A percentile compares a stretch with the other conserved stretches of the same genome.
Evolutionary conservation across 2,329 filamentous ascomycete species (phyloP).

Genomic region (Claviceps purpurea): DNA sequence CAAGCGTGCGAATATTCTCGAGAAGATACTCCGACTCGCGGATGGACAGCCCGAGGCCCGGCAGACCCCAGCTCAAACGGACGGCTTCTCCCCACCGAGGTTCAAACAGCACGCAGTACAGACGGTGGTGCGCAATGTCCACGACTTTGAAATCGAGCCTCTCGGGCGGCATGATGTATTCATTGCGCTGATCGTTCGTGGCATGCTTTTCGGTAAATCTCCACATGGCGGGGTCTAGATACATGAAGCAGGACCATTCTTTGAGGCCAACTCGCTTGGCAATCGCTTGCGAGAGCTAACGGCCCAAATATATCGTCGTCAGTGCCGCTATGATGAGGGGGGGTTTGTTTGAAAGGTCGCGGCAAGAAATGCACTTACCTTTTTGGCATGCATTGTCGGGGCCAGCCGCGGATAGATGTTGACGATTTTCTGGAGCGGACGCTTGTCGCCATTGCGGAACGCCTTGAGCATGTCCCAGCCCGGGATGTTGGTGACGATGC

Average conservation of each 20-base stretch:
- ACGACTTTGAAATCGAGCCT: slow-evolving; percentile 27
- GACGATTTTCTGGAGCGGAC: slow-evolving; percentile 20
- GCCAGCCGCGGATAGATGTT: slow-evolving; percentile 34
- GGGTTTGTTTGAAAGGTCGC: background rate
- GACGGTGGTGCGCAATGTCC: slow-evolving; percentile 24
- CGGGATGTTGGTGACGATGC: slow-evolving; percentile 31
- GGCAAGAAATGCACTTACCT: slow-evolving; percentile 15
- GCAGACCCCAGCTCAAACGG: slow-evolving; percentile 30
- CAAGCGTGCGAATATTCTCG: slow-evolving; percentile 19
- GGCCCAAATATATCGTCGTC: background rate
- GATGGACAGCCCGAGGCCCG: slow-evolving; percentile 32
- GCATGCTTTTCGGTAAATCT: slow-evolving; percentile 18
- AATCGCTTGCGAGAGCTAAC: slow-evolving; percentile 24
- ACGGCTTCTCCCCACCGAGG: slow-evolving; percentile 21
- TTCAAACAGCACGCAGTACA: slow-evolving; percentile 32
- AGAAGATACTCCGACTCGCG: slow-evolving; percentile 32
- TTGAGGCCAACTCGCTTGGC: slow-evolving; percentile 16
- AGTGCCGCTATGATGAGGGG: background rate
- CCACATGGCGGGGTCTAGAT: slow-evolving; percentile 20
- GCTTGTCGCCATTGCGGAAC: slow-evolving; percentile 28
- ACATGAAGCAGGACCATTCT: slow-evolving; percentile 16
- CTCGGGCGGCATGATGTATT: slow-evolving; percentile 18
- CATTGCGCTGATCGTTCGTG: slow-evolving; percentile 20
- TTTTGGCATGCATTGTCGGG: slow-evolving; percentile 23
- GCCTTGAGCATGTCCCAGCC: slow-evolving; percentile 27